Base-by-base conservation (phyloP, 305 asterid genomes). In the Rubia balearica region DNA sequence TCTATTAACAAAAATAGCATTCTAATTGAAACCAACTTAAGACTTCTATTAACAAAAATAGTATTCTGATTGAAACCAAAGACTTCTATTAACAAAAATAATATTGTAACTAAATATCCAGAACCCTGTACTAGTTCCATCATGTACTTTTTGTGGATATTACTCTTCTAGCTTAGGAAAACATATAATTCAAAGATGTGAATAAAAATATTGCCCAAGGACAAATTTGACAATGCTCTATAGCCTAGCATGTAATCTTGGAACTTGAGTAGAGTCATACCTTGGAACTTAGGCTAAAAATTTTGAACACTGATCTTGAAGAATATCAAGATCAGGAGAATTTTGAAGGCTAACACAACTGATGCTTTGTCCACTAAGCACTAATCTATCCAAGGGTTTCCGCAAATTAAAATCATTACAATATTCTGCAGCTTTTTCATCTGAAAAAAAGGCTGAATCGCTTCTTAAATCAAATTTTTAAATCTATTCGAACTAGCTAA, bases 371-470 rank as follows among this genome's bases (percentile, higher is more conserved):
- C 94, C 92, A 76, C 66, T 85, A 68, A 84, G 84, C 75, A 83
- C 77, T 71, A 85, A 96, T 77, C 97, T 86, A 76, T 88, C 96
- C 30, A 94, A 75, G 71, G 98, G 97, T 89, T 88, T 94, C 85
- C 95, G 85, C 84, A 94, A 75, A 85, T 94, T 96, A 74, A 94
- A 94, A 64, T 89, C 96, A 74, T 79, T 80, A 87, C 91, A 88
- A 70, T 84, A 91, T 73, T 85, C 96, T 67, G 92, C 95, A 49
- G 91, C 78, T 77, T 88, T 89, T 81, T 86, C 92, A 83, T 85
- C 98, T 94, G 85, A 83, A 80, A 46, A 72, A 72, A 64, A 41
- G 46, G 67, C 66, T 53, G 62, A 65, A 45, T 61, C 41, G 43
- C 73, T 70, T 76, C 48, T 21, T 13, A 75, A 65, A 70, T 11